Evolutionary conservation across 495 filamentous ascomycete species (phyloP), one percentile per base, ranked within the genome.

Genomic region (Neurospora sp.): DNA sequence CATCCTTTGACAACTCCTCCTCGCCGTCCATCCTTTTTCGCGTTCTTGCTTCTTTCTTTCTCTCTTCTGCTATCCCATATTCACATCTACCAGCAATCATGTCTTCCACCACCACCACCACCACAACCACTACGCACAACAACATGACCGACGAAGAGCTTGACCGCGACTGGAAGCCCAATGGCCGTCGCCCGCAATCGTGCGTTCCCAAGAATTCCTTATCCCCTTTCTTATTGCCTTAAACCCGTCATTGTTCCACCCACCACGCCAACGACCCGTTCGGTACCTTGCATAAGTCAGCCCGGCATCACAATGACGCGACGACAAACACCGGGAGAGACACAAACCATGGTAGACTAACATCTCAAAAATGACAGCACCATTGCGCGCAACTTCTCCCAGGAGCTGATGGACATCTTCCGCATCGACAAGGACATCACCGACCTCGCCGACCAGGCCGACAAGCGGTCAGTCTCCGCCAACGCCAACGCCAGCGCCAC

Each of bases 321-420:
- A 35, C 27, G 54, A 31, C 27, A 62, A 20, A 6, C 27, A 46
- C 37, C 1, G 9, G 23, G 59, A 39, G 23, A 39, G 14, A 27
- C 38, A 37, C 40, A 69, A 40, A 70, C 39, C 4, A 54, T 54
- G 6, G 11, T 14, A 1, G 12, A 48, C 79, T 77, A 69, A 80
- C 74, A 31, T 41, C 3, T 35, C 71, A 72, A 69, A 46, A 39
- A 1, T 37, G 27, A 59, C 83, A 97, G 94, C 73, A 95, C 92
- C 72, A 90, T 97, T 81, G 94, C 94, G 35, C 90, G 91, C 72
- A 91, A 90, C 72, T 98, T 98, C 85, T 93, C 93, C 39, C 84
- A 90, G 35, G 92, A 92, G 78, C 87, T 98, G 71, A 92, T 96
- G 83, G 92, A 94, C 81, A 90, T 94, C 74, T 98, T 98, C 81